These are phyloP conservation scores for Cyclotella choctawhatcheeana DNA, from an alignment of 108 stramenopile species.

Conservation along the genomic window DNA sequence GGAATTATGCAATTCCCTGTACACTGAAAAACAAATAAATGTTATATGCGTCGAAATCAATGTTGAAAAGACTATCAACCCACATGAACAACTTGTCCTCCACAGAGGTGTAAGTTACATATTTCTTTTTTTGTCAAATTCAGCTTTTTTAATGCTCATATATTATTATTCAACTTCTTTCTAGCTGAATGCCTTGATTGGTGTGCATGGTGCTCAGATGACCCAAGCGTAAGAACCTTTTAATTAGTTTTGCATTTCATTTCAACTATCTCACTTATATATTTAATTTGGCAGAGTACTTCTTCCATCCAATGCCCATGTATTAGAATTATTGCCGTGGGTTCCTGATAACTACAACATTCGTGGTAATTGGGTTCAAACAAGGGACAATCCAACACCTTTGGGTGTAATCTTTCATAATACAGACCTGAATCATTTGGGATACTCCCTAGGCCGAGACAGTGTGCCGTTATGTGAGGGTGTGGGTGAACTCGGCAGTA, in stretches of 20 bases:
- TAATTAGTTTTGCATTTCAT: no score
- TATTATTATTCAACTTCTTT: no score
- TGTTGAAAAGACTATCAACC: constrained; percentile 45
- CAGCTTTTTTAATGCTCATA: no score
- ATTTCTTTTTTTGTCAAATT: no score
- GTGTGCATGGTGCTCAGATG: constrained; percentile 62
- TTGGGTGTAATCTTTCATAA: constrained; percentile 19
- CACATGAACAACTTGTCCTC: constrained; percentile 53
- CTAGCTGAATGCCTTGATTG: no score
- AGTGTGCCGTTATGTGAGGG: constrained; percentile 17
- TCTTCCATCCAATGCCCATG: constrained; percentile 3
- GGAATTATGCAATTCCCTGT: background rate
- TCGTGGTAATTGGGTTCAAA: constrained; percentile 5
- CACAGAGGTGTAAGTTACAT: constrained; percentile 58
- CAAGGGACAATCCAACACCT: background rate
- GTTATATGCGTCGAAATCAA: constrained; percentile 58
- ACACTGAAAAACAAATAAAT: constrained; percentile 8
- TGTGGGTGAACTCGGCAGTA: constrained; percentile 1
- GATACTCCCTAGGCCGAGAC: constrained; percentile 15
- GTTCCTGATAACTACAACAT: background rate
- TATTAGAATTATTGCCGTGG: constrained; percentile 17
- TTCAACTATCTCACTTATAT: no score
- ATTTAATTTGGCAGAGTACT: no score
- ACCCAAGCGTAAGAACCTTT: no score
- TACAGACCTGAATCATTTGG: constrained; percentile 17